Percentiles rank a stretch among this genome's conserved stretches.
phyloP scores from a whole-genome alignment of 1,284 basidiomycete genomes.

The Puccinia coronata region DNA sequence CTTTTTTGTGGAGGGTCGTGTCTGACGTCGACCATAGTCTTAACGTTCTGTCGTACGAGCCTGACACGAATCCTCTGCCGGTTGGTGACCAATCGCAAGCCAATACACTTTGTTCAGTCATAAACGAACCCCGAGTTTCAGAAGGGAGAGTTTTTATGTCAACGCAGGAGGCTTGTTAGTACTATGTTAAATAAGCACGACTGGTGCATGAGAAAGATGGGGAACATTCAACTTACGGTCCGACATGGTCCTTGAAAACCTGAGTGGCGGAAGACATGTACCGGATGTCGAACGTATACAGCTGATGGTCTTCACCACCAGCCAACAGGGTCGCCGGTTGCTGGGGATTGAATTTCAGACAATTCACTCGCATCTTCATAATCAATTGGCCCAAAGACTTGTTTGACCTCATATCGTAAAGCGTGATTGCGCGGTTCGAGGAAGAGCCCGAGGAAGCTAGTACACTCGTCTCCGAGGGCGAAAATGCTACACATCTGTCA shows the following conservation, averaged over 20 bases:
- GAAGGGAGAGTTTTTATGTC: not conserved
- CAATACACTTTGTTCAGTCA: constrained; percentile 27
- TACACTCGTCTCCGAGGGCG: constrained; percentile 87
- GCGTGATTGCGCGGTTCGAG: constrained; percentile 82
- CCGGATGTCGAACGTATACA: constrained; percentile 97
- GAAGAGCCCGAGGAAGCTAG: constrained; percentile 83
- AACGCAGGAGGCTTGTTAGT: not conserved
- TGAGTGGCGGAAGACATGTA: constrained; percentile 79
- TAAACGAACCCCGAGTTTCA: too few relatives aligned
- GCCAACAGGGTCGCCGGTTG: constrained; percentile 87
- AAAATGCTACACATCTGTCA: constrained; percentile 84
- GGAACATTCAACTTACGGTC: constrained; percentile 63
- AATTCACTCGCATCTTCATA: constrained; percentile 81
- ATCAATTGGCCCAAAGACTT: constrained; percentile 87
- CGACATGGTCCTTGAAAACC: constrained; percentile 96
- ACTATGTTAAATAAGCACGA: not conserved
- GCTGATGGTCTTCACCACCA: constrained; percentile 95
- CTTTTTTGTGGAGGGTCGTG: constrained; percentile 57
- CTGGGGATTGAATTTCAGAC: constrained; percentile 91
- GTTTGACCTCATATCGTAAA: constrained; percentile 94
- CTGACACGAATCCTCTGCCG: constrained; percentile 91
- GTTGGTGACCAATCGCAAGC: constrained; percentile 68
- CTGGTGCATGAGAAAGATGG: not conserved
- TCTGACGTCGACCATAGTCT: constrained; percentile 88
- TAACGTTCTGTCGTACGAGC: constrained; percentile 92